phyloP scores from a whole-genome alignment of 2,329 filamentous ascomycete species.

The Thermothelomyces thermophilus region DNA sequence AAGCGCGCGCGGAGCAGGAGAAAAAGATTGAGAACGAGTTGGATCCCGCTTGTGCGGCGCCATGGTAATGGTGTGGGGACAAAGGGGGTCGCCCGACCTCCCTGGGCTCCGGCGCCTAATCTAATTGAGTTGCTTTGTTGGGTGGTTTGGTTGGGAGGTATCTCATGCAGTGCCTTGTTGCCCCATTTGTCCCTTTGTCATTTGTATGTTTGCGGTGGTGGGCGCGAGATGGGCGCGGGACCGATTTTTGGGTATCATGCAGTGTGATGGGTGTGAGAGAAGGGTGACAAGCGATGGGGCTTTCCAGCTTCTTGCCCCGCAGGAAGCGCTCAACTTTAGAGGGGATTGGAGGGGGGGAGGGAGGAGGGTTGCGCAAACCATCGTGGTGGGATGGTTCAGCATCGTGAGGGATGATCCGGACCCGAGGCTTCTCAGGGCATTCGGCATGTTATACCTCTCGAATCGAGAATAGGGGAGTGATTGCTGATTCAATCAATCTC shows the following conservation, averaged over 20 bases:
- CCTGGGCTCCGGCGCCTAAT: conserved; percentile 9
- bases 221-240: conserved; percentile 2
- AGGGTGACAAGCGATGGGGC: not conserved
- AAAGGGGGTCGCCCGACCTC: not conserved
- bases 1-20: not conserved
- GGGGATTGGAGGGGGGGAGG: too few relatives aligned
- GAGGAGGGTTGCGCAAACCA: too few relatives aligned
- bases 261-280: conserved; percentile 11
- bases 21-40: conserved; percentile 4
- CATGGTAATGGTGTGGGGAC: not conserved
- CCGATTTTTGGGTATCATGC: conserved; percentile 9
- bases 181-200: not conserved
- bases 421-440: too few relatives aligned
- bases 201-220: not conserved
- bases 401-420: too few relatives aligned
- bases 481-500: not conserved
- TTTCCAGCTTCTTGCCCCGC: not conserved
- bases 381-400: too few relatives aligned
- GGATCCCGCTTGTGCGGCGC: conserved; percentile 11
- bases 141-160: not conserved
- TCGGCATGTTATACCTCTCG: too few relatives aligned
- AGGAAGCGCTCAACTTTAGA: not conserved
- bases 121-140: conserved; percentile 5
- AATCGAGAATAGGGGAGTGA: too few relatives aligned
- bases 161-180: conserved; percentile 5